phyloP scores from a whole-genome alignment of 192 early-diverging fungal genomes.

The Coemansia sp. region DNA sequence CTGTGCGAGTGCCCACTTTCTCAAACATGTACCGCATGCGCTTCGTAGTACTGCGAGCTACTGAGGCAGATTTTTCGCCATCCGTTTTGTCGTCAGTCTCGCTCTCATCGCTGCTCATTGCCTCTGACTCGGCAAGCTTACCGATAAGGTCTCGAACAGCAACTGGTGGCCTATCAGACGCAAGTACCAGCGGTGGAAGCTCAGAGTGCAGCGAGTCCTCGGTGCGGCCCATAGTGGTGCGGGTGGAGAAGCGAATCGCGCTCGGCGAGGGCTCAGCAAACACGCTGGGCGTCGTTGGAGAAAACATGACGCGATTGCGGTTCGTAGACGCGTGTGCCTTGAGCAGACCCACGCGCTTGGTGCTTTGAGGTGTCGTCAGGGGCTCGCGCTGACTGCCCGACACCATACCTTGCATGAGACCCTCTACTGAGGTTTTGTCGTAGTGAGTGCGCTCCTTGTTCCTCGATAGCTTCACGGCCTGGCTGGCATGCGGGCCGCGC shows the following conservation, averaged over 20 bases:
- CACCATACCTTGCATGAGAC: conserved; percentile 49
- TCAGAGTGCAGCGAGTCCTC: conserved; percentile 37
- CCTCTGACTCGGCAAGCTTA: not conserved
- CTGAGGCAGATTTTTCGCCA: not conserved
- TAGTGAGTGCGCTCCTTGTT: conserved; percentile 48
- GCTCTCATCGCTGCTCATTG: conserved; percentile 28
- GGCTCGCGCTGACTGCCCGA: conserved; percentile 34
- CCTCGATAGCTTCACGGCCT: conserved; percentile 33
- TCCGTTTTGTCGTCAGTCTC: conserved; percentile 6
- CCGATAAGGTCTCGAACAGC: conserved; percentile 15
- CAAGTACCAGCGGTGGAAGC: conserved; percentile 26
- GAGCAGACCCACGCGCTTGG: conserved; percentile 37
- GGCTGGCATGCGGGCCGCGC: conserved; percentile 16
- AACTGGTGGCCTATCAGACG: conserved; percentile 12
- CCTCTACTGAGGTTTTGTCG: conserved; percentile 51
- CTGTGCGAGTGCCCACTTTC: conserved; percentile 37
- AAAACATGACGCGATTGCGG: conserved; percentile 22
- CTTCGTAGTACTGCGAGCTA: conserved; percentile 11
- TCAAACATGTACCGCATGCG: conserved; percentile 59
- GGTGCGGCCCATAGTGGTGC: conserved; percentile 40
- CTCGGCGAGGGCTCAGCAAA: conserved; percentile 55
- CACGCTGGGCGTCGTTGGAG: conserved; percentile 46
- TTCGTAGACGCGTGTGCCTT: conserved; percentile 13
- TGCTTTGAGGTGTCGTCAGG: conserved; percentile 39
- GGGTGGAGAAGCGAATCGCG: conserved; percentile 41